Conservation (phyloP, 2,329 filamentous ascomycete genomes). For the Talaromyces verruculosus region DNA sequence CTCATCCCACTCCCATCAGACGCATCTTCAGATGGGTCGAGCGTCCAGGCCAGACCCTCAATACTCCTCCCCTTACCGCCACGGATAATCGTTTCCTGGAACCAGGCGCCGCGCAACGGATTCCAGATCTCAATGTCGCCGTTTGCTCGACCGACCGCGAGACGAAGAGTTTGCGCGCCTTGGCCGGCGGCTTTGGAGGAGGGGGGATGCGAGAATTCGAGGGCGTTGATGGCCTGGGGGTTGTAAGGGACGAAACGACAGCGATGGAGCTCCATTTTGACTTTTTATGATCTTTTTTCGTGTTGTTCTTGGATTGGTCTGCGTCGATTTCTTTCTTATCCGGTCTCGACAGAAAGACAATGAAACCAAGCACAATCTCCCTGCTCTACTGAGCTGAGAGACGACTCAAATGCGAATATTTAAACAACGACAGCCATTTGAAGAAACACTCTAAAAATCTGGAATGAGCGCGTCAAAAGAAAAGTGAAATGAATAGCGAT, state of each 20-base stretch:
- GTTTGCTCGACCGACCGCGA: slow-evolving; percentile 89
- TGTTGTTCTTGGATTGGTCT: not conserved
- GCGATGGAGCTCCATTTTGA: slow-evolving; percentile 87
- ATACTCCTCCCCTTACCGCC: slow-evolving; percentile 84
- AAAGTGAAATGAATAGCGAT: slow-evolving; percentile 12
- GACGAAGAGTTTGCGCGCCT: slow-evolving; percentile 62
- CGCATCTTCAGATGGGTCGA: slow-evolving; percentile 70
- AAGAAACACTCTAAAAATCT: not conserved
- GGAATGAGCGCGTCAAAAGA: slow-evolving; percentile 6
- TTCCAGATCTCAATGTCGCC: slow-evolving; percentile 99
- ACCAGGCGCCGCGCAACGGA: slow-evolving; percentile 76
- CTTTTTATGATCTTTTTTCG: not conserved
- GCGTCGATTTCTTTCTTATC: not conserved
- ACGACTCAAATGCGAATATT: slow-evolving; percentile 8
- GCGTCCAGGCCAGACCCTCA: slow-evolving; percentile 88
- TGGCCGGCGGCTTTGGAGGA: slow-evolving; percentile 48
- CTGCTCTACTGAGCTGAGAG: slow-evolving; percentile 12
- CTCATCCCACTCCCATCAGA: slow-evolving; percentile 59
- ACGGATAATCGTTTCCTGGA: slow-evolving; percentile 81
- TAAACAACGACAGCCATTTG: slow-evolving; percentile 22
- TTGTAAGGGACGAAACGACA: slow-evolving; percentile 94
- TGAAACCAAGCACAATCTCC: slow-evolving; percentile 3
- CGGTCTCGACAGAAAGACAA: not conserved
- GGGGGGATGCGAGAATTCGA: slow-evolving; percentile 83
- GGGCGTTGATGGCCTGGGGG: slow-evolving; percentile 85